phyloP scores from a whole-genome alignment of 768 basidiomycete genomes.

The Grammothele lineata region DNA sequence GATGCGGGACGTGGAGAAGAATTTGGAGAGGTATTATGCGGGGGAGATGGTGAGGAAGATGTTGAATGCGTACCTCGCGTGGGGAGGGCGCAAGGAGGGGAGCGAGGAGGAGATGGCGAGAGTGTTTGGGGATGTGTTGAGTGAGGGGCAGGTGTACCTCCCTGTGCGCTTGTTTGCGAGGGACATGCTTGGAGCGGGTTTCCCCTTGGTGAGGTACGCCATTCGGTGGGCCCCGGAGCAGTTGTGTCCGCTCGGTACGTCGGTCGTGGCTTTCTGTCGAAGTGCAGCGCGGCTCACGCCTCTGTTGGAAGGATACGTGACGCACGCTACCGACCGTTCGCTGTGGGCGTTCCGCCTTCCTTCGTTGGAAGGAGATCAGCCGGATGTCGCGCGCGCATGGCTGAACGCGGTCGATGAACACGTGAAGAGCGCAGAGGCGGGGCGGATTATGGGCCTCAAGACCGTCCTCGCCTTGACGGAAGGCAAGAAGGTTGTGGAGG shows the following conservation, averaged over 20 bases:
- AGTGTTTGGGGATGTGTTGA: constrained; percentile 56
- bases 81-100: constrained; percentile 20
- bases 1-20: constrained; percentile 48
- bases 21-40: constrained; percentile 60
- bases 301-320: constrained; percentile 51
- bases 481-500: constrained; percentile 53
- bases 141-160: constrained; percentile 62
- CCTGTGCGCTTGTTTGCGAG: constrained; percentile 59
- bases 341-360: constrained; percentile 60
- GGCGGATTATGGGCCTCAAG: constrained; percentile 25
- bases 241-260: constrained; percentile 47
- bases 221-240: constrained; percentile 70
- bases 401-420: constrained; percentile 46
- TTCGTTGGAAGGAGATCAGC: constrained; percentile 42
- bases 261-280: too few relatives aligned
- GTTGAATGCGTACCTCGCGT: constrained; percentile 35
- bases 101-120: constrained; percentile 42
- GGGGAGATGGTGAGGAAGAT: constrained; percentile 41
- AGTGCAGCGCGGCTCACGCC: not conserved
- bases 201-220: constrained; percentile 64
- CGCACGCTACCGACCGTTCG: constrained; percentile 61
- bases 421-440: constrained; percentile 35
- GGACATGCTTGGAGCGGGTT: constrained; percentile 51
- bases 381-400: constrained; percentile 50
- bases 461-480: constrained; percentile 46